phyloP scores from a whole-genome alignment of 192 early-diverging fungal species.

The Globomyces pollinis-pini region DNA sequence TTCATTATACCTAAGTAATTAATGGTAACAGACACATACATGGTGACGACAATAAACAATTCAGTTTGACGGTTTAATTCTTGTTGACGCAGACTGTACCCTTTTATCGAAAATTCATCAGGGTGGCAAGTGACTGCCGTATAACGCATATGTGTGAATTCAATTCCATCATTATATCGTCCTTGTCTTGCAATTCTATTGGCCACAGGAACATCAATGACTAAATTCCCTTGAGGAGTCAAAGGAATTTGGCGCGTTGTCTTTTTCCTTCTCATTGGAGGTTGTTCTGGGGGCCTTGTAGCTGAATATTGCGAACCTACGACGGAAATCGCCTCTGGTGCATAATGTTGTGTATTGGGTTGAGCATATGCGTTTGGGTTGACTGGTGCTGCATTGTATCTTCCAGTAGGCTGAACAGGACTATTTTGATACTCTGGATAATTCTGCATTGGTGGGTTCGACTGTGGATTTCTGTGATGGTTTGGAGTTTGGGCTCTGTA shows the following conservation, averaged over 20 bases:
- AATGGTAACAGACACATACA: constrained; percentile 49
- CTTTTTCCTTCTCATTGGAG: constrained; percentile 15
- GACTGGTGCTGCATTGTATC: no score
- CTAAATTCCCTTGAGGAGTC: constrained; percentile 38
- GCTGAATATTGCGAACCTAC: background rate
- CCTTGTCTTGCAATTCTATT: constrained; percentile 12
- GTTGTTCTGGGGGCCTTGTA: background rate
- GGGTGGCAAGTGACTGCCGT: constrained; percentile 85
- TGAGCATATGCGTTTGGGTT: no score
- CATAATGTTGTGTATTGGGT: no score
- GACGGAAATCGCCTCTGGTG: no score
- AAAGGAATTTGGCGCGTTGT: constrained; percentile 32
- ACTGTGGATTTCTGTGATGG: no score
- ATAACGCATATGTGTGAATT: constrained; percentile 89
- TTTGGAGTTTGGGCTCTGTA: no score
- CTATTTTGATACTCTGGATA: no score
- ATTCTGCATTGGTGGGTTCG: no score
- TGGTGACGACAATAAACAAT: constrained; percentile 87
- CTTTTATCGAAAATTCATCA: constrained; percentile 58
- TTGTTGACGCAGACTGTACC: constrained; percentile 49
- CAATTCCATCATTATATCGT: constrained; percentile 50
- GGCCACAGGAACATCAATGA: constrained; percentile 20
- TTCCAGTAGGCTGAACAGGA: no score
- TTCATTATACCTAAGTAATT: constrained; percentile 47
- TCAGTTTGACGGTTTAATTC: constrained; percentile 71